Evolutionary conservation across 169 alveolate species (phyloP).

Genomic region (Plasmodium adleri): DNA sequence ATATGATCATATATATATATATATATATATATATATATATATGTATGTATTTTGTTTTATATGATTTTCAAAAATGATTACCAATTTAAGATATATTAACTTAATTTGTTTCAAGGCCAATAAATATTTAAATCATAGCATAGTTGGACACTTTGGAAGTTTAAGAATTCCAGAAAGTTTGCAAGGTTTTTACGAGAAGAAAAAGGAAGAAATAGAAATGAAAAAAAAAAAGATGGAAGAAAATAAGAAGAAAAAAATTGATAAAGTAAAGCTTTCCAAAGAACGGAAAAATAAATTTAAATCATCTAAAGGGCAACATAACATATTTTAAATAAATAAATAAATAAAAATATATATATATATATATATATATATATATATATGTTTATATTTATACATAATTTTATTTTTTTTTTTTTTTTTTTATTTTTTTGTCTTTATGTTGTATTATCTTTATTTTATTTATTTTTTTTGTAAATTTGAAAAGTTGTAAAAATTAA

Average conservation of each 20-base stretch:
- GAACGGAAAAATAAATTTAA: conserved; percentile 68
- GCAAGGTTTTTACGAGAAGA: conserved; percentile 55
- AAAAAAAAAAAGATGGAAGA: conserved; percentile 49
- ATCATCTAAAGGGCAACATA: conserved; percentile 75
- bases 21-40: too few relatives aligned
- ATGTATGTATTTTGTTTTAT: not conserved
- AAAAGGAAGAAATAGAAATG: conserved; percentile 67
- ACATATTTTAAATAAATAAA: conserved; percentile 19
- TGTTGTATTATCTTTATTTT: not conserved
- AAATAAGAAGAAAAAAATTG: conserved; percentile 57
- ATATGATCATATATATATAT: too few relatives aligned
- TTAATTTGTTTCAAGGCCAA: not conserved
- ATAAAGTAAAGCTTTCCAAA: conserved; percentile 50
- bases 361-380: not conserved
- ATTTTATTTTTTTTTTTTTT: not conserved
- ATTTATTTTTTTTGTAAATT: not conserved
- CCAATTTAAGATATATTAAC: not conserved
- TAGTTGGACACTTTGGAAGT: conserved; percentile 16
- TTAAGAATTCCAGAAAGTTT: conserved; percentile 64
- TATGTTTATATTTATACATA: not conserved
- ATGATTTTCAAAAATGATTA: not conserved
- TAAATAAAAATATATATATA: not conserved
- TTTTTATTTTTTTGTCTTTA: too few relatives aligned
- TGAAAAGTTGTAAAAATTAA: conserved; percentile 38
- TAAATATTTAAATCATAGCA: not conserved